Percentiles rank a stretch among this genome's conserved stretches.
These are phyloP conservation scores for Kurtzmaniella quercitrusa DNA, from an alignment of 1,139 yeast genomes.

Conservation along the genomic window DNA sequence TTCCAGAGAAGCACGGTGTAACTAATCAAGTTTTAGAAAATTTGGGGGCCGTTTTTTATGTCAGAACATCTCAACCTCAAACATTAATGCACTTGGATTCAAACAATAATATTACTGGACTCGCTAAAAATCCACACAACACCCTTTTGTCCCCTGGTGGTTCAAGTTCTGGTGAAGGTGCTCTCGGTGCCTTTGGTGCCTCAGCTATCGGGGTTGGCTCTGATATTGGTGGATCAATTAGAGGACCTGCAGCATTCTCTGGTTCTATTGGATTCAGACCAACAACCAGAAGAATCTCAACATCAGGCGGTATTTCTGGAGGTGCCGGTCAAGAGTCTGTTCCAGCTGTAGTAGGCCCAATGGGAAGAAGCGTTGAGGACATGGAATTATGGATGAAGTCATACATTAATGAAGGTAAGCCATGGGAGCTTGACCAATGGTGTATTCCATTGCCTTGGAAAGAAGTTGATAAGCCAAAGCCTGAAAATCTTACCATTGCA, in stretches of 20 bases:
- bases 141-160: slow-evolving; percentile 49
- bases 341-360: slow-evolving; percentile 60
- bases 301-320: slow-evolving; percentile 47
- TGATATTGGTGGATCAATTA: slow-evolving; percentile 77
- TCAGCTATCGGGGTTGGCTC: slow-evolving; percentile 68
- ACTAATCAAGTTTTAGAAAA: slow-evolving; percentile 50
- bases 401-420: slow-evolving; percentile 59
- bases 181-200: slow-evolving; percentile 61
- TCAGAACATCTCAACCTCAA: slow-evolving; percentile 46
- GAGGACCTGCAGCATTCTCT: slow-evolving; percentile 72
- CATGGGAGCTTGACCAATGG: slow-evolving; percentile 63
- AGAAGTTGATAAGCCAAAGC: slow-evolving; percentile 33
- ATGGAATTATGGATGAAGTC: slow-evolving; percentile 56
- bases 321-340: slow-evolving; percentile 60
- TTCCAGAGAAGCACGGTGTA: slow-evolving; percentile 47
- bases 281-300: slow-evolving; percentile 55
- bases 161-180: slow-evolving; percentile 77
- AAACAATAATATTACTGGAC: slow-evolving; percentile 39
- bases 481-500: slow-evolving; percentile 34
- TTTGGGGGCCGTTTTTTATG: slow-evolving; percentile 63
- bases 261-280: slow-evolving; percentile 71
- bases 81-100: slow-evolving; percentile 47
- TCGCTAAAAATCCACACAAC: slow-evolving; percentile 37
- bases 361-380: slow-evolving; percentile 60
- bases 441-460: slow-evolving; percentile 59